Conservation (phyloP, 2,329 filamentous ascomycete genomes). For the Ceratocystis smalleyi region DNA sequence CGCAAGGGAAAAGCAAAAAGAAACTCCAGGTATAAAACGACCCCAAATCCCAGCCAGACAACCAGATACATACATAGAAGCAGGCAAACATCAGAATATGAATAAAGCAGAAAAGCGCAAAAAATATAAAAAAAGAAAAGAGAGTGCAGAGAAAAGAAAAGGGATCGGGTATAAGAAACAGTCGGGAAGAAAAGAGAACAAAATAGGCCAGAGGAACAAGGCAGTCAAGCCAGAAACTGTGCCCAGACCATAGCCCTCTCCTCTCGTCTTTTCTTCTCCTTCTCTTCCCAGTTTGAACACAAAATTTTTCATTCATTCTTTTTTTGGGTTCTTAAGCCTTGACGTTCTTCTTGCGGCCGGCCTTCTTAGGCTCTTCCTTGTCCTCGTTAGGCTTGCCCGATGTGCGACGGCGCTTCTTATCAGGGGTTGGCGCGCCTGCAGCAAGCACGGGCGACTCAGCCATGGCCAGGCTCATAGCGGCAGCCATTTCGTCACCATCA, state of each 20-base stretch:
- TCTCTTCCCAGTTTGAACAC: not conserved
- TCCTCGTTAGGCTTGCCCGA: conserved; percentile 40
- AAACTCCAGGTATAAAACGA: conserved; percentile 15
- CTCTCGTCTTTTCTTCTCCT: conserved; percentile 1
- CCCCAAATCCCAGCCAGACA: conserved; percentile 1
- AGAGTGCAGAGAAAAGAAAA: not conserved
- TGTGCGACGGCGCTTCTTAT: conserved; percentile 47
- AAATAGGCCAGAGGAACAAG: not conserved
- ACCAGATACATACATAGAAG: not conserved
- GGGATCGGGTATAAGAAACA: conserved; percentile 6
- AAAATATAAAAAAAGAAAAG: conserved; percentile 9
- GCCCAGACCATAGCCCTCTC: not conserved
- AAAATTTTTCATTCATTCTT: not conserved
- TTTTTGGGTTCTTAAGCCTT: conserved; percentile 22
- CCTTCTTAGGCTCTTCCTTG: conserved; percentile 45
- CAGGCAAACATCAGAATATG: conserved; percentile 12
- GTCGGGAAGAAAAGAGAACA: not conserved
- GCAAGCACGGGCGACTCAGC: conserved; percentile 26
- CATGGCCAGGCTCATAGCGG: conserved; percentile 26
- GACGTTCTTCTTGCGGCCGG: conserved; percentile 41
- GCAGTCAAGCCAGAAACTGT: not conserved
- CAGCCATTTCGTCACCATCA: conserved; percentile 21
- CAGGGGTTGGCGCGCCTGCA: conserved; percentile 32
- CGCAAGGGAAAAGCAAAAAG: conserved; percentile 4
- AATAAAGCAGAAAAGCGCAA: conserved; percentile 3